Base-by-base conservation (phyloP, 1,284 basidiomycete species). In the Leccinum griseonigrum region DNA sequence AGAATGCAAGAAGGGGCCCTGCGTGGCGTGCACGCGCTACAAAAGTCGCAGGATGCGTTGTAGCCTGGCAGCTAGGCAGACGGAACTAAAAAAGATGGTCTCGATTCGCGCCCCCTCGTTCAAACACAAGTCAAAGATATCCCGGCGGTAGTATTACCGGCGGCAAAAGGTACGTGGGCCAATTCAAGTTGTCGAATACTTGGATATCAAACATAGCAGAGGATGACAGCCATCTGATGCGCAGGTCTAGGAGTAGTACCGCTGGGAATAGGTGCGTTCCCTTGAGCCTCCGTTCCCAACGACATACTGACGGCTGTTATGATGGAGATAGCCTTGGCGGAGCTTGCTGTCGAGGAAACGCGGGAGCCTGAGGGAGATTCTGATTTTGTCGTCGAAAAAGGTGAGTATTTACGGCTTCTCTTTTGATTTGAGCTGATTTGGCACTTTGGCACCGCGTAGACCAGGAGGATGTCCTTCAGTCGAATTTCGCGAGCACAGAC, bases 401-500 rank as follows among this genome's bases (percentile, higher is more conserved):
- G 87, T 85, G 60, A 29, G 69, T 63, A 3, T 2, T n/a, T 32
- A 26, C 50, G 13, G 29, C 22, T 9, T 26, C 28, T 38, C 3
- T 43, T 6, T 38, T 43, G 8, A 5, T 51, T 57, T 4, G 48
- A 56, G 8, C 26, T 26, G 4, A 4, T 32, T n/a, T 54, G 29
- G 3, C 9, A 7, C 8, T 46, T 36, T 29, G 54, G 10, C 14
- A 34, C 22, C n/a, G 3, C 40, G 34, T 65, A 91, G 91, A 89
- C 56, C 90, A 94, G 72, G 85, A 90, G 63, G 91, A 93, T 68
- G 72, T 87, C 9, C 91, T 91, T 64, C 90, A 83, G 63, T 90
- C 87, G 14, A 91, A 94, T 71, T 94, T 94, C 68, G 87, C 85
- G 63, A 91, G 88, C 64, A 92, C 90, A 1, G 92, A 92, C 59